phyloP scores from a whole-genome alignment of 75 land plant species.

The Pseudotsuga menziesii region DNA sequence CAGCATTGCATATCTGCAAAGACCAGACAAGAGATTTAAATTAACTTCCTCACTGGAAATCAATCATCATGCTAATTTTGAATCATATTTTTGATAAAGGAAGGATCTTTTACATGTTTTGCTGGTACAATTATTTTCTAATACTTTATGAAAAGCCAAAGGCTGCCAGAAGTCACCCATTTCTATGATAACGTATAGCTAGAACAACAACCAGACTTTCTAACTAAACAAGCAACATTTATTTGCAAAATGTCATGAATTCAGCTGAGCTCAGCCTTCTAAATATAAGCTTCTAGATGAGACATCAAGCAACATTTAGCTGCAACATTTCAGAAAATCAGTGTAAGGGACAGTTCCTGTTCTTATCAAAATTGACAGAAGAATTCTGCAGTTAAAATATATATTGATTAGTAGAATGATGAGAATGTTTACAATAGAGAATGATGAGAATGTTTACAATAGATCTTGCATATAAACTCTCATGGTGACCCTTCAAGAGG shows the following conservation, averaged over 20 bases:
- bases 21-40: not conserved
- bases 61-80: not conserved
- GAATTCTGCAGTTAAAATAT: no score
- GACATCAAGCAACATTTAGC: no score
- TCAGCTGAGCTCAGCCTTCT: not conserved
- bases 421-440: no score
- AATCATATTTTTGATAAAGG: not conserved
- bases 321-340: no score
- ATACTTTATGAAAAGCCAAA: not conserved
- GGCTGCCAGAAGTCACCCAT: not conserved
- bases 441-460: no score
- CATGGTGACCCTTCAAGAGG: no score
- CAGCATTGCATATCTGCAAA: slow-evolving; percentile 94
- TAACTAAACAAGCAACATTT: not conserved
- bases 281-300: slow-evolving; percentile 1
- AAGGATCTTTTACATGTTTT: not conserved
- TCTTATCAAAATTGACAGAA: no score
- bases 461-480: no score
- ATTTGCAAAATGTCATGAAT: not conserved
- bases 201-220: not conserved
- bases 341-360: no score
- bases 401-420: no score
- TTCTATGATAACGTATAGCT: not conserved
- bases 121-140: not conserved
- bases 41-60: not conserved